Base-by-base conservation (phyloP, 2,329 filamentous ascomycete species). In the Cladosporium sp. region DNA sequence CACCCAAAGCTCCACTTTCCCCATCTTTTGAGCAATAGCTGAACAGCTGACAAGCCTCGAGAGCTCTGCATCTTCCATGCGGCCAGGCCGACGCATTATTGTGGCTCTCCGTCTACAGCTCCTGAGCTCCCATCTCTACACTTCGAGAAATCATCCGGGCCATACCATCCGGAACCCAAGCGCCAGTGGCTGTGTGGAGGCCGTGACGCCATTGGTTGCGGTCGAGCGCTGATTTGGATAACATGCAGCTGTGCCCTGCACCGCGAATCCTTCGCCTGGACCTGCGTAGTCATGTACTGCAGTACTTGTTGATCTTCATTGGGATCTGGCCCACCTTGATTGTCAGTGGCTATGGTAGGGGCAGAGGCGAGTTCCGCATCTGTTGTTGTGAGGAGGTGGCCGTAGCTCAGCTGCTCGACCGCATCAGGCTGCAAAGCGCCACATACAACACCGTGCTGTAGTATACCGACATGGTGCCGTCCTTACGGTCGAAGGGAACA, bases 211-310 rank as follows among this genome's bases (percentile, higher is more conserved):
- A 62, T 62, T 62, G 59, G 59, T 16, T 52, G 28, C 59, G 59
- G 59, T 21, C 59, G 59, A 62, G 59, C 59, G 59, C 59, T 52
- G 59, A 52, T 62, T 46, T 4, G 12, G 29, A 12, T 2, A 16
- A 6, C 35, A 46, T 59, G 56, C 56, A 59, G 56, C 56, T 40
- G 37, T 59, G 56, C 55, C 55, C 21, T 33, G 31, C 33, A 57
- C 40, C 55, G 33, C 10, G 23, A 56, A 63, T 63, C 61, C 61
- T 63, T 29, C 56, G 56, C 35, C 40, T 44, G 23, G 33, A 26
- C 33, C 33, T 59, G 35, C 56, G 56, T 23, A 5, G 26, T 46
- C 26, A 3, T 18, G 16, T 46, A n/a, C 35, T n/a, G 26, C 46
- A 23, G 23, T 40, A n/a, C 7, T 31, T n/a, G 23, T 37, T n/a